Evolutionary conservation across 2,329 filamentous ascomycete genomes (phyloP).

Genomic region (Orbilia blumenaviensis): DNA sequence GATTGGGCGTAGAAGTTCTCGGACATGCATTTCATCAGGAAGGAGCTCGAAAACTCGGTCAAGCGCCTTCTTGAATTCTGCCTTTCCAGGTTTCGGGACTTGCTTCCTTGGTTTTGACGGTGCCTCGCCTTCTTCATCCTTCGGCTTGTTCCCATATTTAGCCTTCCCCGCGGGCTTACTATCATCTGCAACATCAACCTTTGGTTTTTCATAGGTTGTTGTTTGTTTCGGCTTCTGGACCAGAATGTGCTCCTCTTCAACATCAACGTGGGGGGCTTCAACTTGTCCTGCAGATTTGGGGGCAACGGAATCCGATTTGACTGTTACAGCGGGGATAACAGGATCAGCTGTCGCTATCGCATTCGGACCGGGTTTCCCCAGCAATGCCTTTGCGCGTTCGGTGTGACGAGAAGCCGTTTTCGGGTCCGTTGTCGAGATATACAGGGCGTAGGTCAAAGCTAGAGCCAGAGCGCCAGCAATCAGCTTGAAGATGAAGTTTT

Average conservation of each 20-base stretch:
- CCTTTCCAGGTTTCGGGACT: conserved; percentile 2
- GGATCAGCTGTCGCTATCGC: background rate
- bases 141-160: conserved; percentile 27
- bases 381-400: conserved; percentile 33
- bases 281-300: background rate
- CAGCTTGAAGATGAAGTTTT: conserved; percentile 40
- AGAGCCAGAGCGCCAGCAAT: conserved; percentile 36
- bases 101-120: background rate
- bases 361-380: conserved; percentile 7
- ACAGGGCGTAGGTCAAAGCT: conserved; percentile 32
- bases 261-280: background rate
- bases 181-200: conserved; percentile 18
- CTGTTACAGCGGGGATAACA: conserved; percentile 11
- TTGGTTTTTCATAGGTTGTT: conserved; percentile 28
- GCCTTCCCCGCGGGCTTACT: conserved; percentile 39
- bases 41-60: conserved; percentile 58
- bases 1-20: conserved; percentile 61
- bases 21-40: conserved; percentile 60
- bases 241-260: conserved; percentile 27
- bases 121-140: background rate
- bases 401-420: conserved; percentile 45
- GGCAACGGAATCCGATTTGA: conserved; percentile 3
- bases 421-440: conserved; percentile 43
- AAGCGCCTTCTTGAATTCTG: conserved; percentile 55
- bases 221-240: conserved; percentile 45